These are phyloP conservation scores for Penicillium sp. DNA, from an alignment of 2,329 filamentous ascomycete genomes.

Conservation along the genomic window DNA sequence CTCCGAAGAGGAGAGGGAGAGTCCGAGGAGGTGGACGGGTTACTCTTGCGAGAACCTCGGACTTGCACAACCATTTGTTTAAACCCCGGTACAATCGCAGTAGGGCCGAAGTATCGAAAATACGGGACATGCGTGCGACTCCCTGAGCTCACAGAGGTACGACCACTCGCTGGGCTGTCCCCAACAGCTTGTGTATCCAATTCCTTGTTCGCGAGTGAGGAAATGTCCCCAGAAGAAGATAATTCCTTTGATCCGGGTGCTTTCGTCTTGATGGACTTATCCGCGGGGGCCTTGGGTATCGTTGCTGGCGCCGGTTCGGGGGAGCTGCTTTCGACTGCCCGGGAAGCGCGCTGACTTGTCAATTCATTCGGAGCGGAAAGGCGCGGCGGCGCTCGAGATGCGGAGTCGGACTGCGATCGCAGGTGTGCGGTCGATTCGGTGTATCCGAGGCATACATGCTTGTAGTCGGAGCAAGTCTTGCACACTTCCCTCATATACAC, in stretches of 20 bases:
- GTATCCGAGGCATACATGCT: conserved; percentile 67
- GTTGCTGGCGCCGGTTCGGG: conserved; percentile 21
- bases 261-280: conserved; percentile 18
- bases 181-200: conserved; percentile 23
- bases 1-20: conserved; percentile 38
- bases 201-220: conserved; percentile 22
- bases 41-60: conserved; percentile 51
- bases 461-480: conserved; percentile 69
- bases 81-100: conserved; percentile 85
- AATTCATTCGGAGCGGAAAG: conserved; percentile 18
- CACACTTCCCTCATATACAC: conserved; percentile 45
- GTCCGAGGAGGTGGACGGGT: conserved; percentile 40
- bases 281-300: conserved; percentile 4
- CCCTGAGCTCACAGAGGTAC: conserved; percentile 38
- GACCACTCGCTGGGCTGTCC: conserved; percentile 40
- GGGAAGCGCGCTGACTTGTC: conserved; percentile 11
- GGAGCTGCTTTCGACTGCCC: conserved; percentile 27
- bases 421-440: conserved; percentile 46
- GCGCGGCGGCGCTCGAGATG: conserved; percentile 22
- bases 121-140: conserved; percentile 65
- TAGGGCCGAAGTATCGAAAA: conserved; percentile 86
- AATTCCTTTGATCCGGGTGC: conserved; percentile 18
- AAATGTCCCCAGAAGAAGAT: conserved; percentile 14
- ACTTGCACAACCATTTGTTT: conserved; percentile 76
- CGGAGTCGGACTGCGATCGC: conserved; percentile 33